Base-by-base conservation (phyloP, 2,329 filamentous ascomycete species). In the Talaromyces marneffei region DNA sequence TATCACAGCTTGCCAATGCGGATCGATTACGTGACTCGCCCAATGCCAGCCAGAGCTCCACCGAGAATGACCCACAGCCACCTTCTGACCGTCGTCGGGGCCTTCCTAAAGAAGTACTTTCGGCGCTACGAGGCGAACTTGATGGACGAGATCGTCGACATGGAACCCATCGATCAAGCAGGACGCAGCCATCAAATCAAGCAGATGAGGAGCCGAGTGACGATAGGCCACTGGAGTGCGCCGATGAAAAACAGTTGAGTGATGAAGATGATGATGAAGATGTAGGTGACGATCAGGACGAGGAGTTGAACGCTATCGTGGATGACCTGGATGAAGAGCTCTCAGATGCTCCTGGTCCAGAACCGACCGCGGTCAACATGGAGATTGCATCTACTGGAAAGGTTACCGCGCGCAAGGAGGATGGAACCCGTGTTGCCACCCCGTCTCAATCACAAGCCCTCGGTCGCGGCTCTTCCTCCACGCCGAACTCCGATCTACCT, bases 351-450 rank as follows among this genome's bases (percentile, higher is more conserved):
- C 84, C 84, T n/a, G 81, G 84, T n/a, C 83, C 88, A 6, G 91
- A 94, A 67, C 90, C 92, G 2, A 89, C 90, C 3, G 92, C 94
- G 5, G 91, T 97, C 33, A 97, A 91, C 69, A 85, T 99, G 72
- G 93, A 97, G 74, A 85, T 97, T 44, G 92, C 88, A 40, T 87
- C 89, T 18, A 89, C 87, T 20, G 93, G 92, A 14, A 95, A 91
- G 71, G 88, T 97, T 14, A 96, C 91, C 1, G 93, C 93, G 40
- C 88, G 89, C 57, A 93, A 94, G 70, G 93, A 97, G 68, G 92
- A 97, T 72, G 93, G 93, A 4, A 95, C 91, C 2, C 83, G 90
- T 62, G 86, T 97, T 60, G 85, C 88, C 8, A 97, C 92, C 1
- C 92, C 93, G 4, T 87, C 88, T 0, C 87, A 91, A 62, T 75